These are phyloP conservation scores for Mrakia blollopis DNA, from an alignment of 768 basidiomycete genomes.

Conservation along the genomic window DNA sequence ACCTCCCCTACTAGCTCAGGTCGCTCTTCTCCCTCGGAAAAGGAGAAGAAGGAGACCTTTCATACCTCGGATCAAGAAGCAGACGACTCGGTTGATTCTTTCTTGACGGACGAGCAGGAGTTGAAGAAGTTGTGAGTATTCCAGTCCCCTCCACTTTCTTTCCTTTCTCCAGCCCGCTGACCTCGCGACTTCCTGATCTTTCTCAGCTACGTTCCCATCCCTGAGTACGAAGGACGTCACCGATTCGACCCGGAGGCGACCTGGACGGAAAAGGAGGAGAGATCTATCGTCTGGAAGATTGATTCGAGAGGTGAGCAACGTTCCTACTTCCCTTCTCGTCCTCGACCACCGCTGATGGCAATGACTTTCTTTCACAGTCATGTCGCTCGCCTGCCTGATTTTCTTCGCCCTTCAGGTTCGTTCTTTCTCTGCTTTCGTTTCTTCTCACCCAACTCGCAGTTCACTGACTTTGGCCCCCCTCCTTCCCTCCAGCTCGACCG, in stretches of 20 bases:
- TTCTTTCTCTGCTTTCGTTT: too few relatives aligned
- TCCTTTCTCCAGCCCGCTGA: not conserved
- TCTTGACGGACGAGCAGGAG: not conserved
- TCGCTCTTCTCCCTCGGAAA: too few relatives aligned
- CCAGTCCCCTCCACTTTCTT: not conserved
- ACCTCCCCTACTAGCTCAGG: too few relatives aligned
- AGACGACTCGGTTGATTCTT: not conserved
- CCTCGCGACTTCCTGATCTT: not conserved
- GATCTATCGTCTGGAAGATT: not conserved
- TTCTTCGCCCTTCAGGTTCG: not conserved
- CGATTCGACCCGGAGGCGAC: slow-evolving; percentile 16
- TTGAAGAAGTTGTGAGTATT: not conserved
- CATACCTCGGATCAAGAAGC: not conserved
- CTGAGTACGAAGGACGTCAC: slow-evolving; percentile 2
- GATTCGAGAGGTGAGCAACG: not conserved
- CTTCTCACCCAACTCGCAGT: too few relatives aligned
- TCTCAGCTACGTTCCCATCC: not conserved
- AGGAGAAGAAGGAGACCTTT: not conserved
- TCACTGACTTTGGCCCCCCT: too few relatives aligned
- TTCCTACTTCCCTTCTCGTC: not conserved
- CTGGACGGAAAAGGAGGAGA: slow-evolving; percentile 18
- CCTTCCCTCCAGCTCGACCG: not conserved
- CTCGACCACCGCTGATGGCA: too few relatives aligned
- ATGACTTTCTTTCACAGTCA: not conserved
- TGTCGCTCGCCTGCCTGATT: slow-evolving; percentile 10